Base-by-base conservation (phyloP, 176 grass and related monocot genomes). In the Juncus effusus region DNA sequence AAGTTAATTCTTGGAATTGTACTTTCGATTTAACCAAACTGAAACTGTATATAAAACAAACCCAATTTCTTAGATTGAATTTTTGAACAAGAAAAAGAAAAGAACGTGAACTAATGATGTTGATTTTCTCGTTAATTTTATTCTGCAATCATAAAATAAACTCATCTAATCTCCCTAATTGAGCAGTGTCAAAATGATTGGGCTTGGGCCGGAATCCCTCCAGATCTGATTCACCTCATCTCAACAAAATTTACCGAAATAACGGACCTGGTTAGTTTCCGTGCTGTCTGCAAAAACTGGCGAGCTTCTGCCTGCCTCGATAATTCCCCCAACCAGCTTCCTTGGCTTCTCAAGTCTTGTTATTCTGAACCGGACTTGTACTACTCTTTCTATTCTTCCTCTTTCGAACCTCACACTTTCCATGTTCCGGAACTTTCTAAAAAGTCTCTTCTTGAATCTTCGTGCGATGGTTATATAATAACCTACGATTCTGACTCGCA, bases 291-390 rank as follows among this genome's bases (percentile, higher is more conserved):
- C 38, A 62, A 38, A 11, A 11, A 8, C 10, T 62, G 59, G 59
- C 59, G 28, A 37, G 28, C 59, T 38, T 36, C 13, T 19, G n/a
- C 16, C 4, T 36, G 16, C 10, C 59, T 38, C 16, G 1, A 35
- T 12, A 38, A 62, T 38, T 38, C 14, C 38, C 35, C 35, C 3
- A 35, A 35, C 12, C 8, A 11, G 4, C 59, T 62, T 8, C 59
- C 56, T 13, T 59, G 56, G 56, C n/a, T 59, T 59, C 56, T 59
- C 56, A 28, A 59, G 56, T 14, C 56, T 59, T 59, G 6, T 16
- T 59, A 59, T 0, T 16, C 56, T 7, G 7, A 19, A 38, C 16
- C 10, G 6, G 38, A 39, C 35, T 40, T 11, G 35, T 6, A 3
- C 38, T 62, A 4, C 38, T 13, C 7, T 11, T 47, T 47, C 44